Base-by-base conservation (phyloP, 2,329 filamentous ascomycete genomes). In the Fusarium subglutinans region DNA sequence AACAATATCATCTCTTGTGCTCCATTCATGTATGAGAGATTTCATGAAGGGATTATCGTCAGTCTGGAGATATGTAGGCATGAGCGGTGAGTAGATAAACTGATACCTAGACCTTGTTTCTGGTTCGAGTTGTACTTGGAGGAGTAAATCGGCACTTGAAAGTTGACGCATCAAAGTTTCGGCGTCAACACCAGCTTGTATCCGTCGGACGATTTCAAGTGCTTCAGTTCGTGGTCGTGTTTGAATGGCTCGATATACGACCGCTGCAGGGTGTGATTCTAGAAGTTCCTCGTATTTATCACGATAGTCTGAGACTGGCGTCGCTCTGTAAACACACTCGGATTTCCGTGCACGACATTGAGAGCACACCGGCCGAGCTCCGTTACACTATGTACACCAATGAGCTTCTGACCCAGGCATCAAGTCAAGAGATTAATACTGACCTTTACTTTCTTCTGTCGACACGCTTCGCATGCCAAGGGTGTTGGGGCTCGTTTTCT, bases 21-120 rank as follows among this genome's bases (percentile, higher is more conserved):
- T 57, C 55, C 56, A 66, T 12, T 72, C 67, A 22, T 71, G 63
- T 17, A 63, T 44, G 1, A 71, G 38, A 15, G 69, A 72, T 17
- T 26, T 30, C 40, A 72, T 44, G 22, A 53, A 72, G 4, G 63
- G 63, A 3, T 72, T 72, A 0, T 38, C 35, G 0, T 40, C 24
- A 5, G 56, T 51, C 35, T 71, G 67, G 0, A 72, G 53, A 28
- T 48, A 71, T 1, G 10, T 8, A 1, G 69, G 69, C 67, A 72
- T 71, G 0, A 63, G 38, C 0, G 57, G 51, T 0, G 47, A 55
- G 12, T 63, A 63, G 5, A 58, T 48, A 4, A 72, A 71, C 8
- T 60, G 30, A 13, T 70, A 70, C 6, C 68, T 33, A 0, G 20
- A 43, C 26, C 53, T 59, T 6, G 68, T 60, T 30, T 70, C 68